Evolutionary conservation across 805 yeast genomes (phyloP), one percentile per base, ranked within the genome.

Genomic region (Cyberlindnera saturnus): DNA sequence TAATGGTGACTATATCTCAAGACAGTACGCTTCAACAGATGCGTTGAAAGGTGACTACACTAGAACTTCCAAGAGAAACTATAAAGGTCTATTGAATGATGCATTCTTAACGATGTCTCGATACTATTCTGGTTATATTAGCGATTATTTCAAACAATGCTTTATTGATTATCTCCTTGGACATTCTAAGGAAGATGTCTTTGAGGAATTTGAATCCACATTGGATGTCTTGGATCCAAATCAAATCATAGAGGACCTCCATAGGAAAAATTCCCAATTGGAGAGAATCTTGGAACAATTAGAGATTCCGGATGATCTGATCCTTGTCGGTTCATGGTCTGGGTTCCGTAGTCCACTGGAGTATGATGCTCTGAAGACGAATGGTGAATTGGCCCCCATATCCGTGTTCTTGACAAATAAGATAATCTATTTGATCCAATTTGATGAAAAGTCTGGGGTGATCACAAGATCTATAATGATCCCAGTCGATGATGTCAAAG

Each of bases 1-100:
- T 53, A 79, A 81, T 55, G 86, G 86, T 1, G 86, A 81, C 53
- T 77, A 74, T 17, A 75, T 81, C 20, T 78, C 85, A 10, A 77
- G 71, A 38, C 82, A 79, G 47, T 81, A 81, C 53, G 75, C 81
- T 3, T 73, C 77, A 5, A 77, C 82, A 1, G 73, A 71, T 55
- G 82, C 81, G 0, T 57, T 77, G 45, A 72, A 71, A 47, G 75
- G 75, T 6, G 77, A 71, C 42, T 71, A 59, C 47, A 72, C 75
- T 1, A 49, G 77, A 44, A 67, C 72, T 1, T 61, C 67, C 14
- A 63, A 66, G 44, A 57, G 77, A 36, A 65, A 66, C 39, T 64
- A 69, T 42, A 51, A 60, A 28, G 76, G 77, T 0, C 55, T 71
- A 6, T 43, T 71, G 26, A 69, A 61, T 23, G 77, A 71, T 50